Percentiles rank a stretch among this genome's conserved stretches.
Evolutionary conservation across 805 yeast genomes (phyloP).

Genomic region (Lipomyces chichibuensis): DNA sequence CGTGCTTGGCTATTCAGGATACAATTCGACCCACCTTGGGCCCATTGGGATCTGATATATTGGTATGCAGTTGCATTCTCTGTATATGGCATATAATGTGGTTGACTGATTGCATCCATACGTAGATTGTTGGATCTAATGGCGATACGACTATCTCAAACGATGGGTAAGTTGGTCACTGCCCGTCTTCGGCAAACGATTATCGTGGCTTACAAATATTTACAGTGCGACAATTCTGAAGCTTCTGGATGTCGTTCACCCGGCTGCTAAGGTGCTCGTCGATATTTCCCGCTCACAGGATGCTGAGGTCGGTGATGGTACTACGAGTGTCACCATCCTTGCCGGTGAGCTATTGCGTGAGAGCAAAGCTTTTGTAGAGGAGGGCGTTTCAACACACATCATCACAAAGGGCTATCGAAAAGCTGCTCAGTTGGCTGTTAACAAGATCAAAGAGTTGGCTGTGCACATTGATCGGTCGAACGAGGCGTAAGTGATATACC

Average conservation of each 20-base stretch:
- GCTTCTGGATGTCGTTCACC: constrained; percentile 92
- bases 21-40: constrained; percentile 94
- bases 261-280: constrained; percentile 95
- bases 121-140: constrained; percentile 67
- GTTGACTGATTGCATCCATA: background rate
- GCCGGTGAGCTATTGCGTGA: constrained; percentile 91
- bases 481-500: constrained; percentile 41
- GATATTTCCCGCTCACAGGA: constrained; percentile 96
- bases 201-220: background rate
- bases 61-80: constrained; percentile 43
- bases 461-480: constrained; percentile 63
- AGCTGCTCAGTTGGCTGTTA: constrained; percentile 78
- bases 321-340: constrained; percentile 91
- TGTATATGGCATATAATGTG: background rate
- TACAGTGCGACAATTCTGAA: constrained; percentile 86
- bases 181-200: background rate
- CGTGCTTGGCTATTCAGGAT: constrained; percentile 96
- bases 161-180: constrained; percentile 55
- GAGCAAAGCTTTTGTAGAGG: constrained; percentile 87
- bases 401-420: constrained; percentile 84
- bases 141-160: constrained; percentile 94
- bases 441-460: constrained; percentile 71
- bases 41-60: constrained; percentile 94
- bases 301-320: constrained; percentile 98
- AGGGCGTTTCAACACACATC: constrained; percentile 89